Percentiles rank a stretch among this genome's conserved stretches.
Evolutionary conservation across 352 stramenopile species (phyloP).

Genomic region (Phytopythium mirpurense): DNA sequence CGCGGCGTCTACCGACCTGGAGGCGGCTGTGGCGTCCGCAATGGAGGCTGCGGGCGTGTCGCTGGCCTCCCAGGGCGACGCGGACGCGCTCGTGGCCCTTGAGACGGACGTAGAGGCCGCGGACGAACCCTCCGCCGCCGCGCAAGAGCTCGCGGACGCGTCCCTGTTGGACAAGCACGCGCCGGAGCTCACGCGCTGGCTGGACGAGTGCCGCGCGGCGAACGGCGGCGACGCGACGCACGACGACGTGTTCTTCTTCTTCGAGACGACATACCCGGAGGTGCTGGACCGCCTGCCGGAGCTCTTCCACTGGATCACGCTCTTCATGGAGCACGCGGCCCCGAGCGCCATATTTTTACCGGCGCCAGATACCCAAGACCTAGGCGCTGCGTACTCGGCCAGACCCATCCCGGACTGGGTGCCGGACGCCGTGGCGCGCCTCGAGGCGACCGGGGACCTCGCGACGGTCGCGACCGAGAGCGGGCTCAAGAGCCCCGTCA

Average conservation of each 20-base stretch:
- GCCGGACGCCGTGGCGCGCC: slow-evolving; percentile 13
- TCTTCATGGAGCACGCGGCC: slow-evolving; percentile 35
- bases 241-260: slow-evolving; percentile 65
- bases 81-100: background rate
- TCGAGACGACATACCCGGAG: slow-evolving; percentile 54
- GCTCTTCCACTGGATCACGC: slow-evolving; percentile 58
- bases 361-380: background rate
- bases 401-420: slow-evolving; percentile 6
- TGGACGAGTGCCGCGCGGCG: slow-evolving; percentile 30
- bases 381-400: background rate
- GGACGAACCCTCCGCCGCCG: too few relatives aligned
- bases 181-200: slow-evolving; percentile 46
- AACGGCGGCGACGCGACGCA: slow-evolving; percentile 21
- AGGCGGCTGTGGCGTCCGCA: background rate
- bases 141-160: too few relatives aligned
- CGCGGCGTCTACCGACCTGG: background rate
- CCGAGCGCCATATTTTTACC: slow-evolving; percentile 4
- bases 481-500: slow-evolving; percentile 49
- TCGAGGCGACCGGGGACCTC: slow-evolving; percentile 23
- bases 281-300: slow-evolving; percentile 37
- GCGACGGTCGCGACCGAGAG: slow-evolving; percentile 34
- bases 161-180: slow-evolving; percentile 30
- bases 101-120: background rate
- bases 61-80: background rate
- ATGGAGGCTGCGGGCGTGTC: background rate